Evolutionary conservation across 164 flowering plant species (phyloP), one percentile per base, ranked within the genome.

Genomic region (Pachysandra terminalis): DNA sequence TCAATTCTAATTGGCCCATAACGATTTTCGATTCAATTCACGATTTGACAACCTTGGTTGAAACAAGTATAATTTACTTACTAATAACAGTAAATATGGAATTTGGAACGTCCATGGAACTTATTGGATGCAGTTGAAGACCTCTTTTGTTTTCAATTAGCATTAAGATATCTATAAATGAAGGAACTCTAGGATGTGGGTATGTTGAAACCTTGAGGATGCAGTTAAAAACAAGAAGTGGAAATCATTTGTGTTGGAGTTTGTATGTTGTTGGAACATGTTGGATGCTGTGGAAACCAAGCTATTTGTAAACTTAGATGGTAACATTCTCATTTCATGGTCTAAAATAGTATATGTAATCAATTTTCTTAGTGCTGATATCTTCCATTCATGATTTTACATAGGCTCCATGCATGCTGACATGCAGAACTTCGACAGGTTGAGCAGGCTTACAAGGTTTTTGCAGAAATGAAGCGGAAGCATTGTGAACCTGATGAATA

Each of bases 401-500:
- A 16, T 72, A 64, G 32, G 19, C 56, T 54, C 72, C 74, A 74
- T 71, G 78, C 77, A 60, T 71, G 75, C 88, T 85, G 80, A 83
- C 82, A 62, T 84, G 79, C 80, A 75, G 81, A 56, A 63, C 68
- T 64, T 77, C 75, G 79, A 32, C 89, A 94, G 98, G 83, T 86
- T 81, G 91, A 84, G 32, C 79, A 83, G 71, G 91, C 80, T 37
- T 79, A 76, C 85, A 85, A 74, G 78, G 89, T 89, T 65, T 89
- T 85, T 71, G 80, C 79, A 23, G 96, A 95, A 63, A 95, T 95
- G 98, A 92, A 87, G 65, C 74, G 68, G 71, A 85, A 72, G 79
- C 84, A 84, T 68, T 90, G 94, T 70, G 86, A 83, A 63, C 93
- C 97, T 37, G 97, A 92, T 75, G 91, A 83, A 65, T 95, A 86